Conservation (phyloP, 1,284 basidiomycete species). For the Ceratobasidium papillatum region DNA sequence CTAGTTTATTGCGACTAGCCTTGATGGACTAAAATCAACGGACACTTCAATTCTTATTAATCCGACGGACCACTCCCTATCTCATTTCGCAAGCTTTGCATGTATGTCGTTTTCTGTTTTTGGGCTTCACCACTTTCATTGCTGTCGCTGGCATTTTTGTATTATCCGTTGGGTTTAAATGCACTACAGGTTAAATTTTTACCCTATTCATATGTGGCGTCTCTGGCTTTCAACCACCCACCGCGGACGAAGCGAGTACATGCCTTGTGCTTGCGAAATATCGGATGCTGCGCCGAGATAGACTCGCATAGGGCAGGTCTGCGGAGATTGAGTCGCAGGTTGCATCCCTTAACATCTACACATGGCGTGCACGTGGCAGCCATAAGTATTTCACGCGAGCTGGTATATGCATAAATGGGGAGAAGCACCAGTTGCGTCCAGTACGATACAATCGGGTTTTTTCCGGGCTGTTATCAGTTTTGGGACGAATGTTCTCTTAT, state of each 20-base stretch:
- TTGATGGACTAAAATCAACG: constrained; percentile 28
- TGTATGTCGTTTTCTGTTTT: not conserved
- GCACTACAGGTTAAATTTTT: not conserved
- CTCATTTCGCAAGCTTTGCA: not conserved
- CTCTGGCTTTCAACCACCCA: not conserved
- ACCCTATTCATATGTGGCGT: not conserved
- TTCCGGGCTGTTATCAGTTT: no score
- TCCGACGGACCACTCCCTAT: not conserved
- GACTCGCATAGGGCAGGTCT: not conserved
- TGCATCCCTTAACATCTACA: not conserved
- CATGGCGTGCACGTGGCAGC: constrained; percentile 7
- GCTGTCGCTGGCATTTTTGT: constrained; percentile 5
- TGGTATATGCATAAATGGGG: not conserved
- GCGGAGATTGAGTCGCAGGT: not conserved
- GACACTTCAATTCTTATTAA: constrained; percentile 12
- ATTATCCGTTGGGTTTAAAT: constrained; percentile 2
- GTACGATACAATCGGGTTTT: not conserved
- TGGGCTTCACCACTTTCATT: not conserved
- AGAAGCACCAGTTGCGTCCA: not conserved
- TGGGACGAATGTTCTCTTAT: not conserved
- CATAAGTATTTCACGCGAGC: not conserved
- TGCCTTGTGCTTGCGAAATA: no score
- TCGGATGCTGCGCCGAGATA: no score
- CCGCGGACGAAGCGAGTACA: no score
- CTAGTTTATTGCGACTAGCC: constrained; percentile 15